Base-by-base conservation (phyloP, 768 basidiomycete species). In the Cystofilobasidium capitatum region DNA sequence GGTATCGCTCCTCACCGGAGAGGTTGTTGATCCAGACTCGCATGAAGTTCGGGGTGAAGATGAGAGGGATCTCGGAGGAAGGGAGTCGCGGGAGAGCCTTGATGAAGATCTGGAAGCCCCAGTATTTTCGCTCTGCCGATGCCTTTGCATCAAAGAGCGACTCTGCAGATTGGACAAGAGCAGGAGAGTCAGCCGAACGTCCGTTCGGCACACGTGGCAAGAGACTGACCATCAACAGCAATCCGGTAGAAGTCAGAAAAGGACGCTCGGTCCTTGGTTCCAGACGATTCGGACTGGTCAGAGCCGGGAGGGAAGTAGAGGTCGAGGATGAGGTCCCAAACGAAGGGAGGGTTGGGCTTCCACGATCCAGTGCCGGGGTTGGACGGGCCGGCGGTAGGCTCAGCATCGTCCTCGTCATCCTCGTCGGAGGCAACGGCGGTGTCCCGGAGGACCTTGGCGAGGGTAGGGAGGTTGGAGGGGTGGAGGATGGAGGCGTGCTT, bases 21-120 rank as follows among this genome's bases (percentile, higher is more conserved):
- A 99, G 81, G 76, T 98, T 92, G 75, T 94, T 94, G 69, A 94
- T 93, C 90, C 93, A 94, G 42, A 87, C 87, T 42, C 91, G 86
- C 88, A 97, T 92, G 73, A 96, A 89, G 76, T 96, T 92, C 73
- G 87, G 87, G 24, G 89, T 93, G 76, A 99, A 92, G 39, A 98
- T 80, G 82, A 90, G 86, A 0, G 89, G 87, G 72, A 94, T 80
- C 62, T 84, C 86, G 54, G 82, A 78, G 22, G 83, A 77, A 20
- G 82, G 79, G 36, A 89, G 82, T 42, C 85, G 84, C 20, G 83
- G 82, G 47, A 96, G 79, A 10, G 90, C 85, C 70, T 84, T 87
- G 73, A 86, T 84, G 78, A 97, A 89, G 24, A 94, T 83, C 72
- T 88, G 86, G 79, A 98, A 94, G n/a, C 92, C 94, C 88, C 90